phyloP scores from a whole-genome alignment of 2,329 filamentous ascomycete species.

The Leptosphaerulina australis region DNA sequence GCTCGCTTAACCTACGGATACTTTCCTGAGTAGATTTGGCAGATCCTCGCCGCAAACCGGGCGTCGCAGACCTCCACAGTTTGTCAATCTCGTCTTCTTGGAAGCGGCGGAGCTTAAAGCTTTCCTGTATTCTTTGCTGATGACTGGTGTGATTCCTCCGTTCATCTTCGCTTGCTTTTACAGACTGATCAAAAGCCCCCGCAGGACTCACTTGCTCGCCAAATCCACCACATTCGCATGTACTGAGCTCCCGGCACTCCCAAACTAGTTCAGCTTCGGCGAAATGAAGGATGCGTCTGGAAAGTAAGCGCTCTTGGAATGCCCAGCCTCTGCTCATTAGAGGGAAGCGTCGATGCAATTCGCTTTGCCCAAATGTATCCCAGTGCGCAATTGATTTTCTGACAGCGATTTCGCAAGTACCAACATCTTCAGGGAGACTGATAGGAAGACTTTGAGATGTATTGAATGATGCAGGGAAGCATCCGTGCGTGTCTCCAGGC shows the following conservation, averaged over 20 bases:
- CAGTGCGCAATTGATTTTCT: slow-evolving; percentile 14
- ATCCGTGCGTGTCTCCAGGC: slow-evolving; percentile 3
- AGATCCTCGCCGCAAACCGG: background rate
- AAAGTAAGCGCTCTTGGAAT: slow-evolving; percentile 15
- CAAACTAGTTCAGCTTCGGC: slow-evolving; percentile 23
- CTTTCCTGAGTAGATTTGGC: background rate
- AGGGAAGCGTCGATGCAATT: slow-evolving; percentile 11
- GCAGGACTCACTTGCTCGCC: slow-evolving; percentile 1
- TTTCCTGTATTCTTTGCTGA: slow-evolving; percentile 6
- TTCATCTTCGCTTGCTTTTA: background rate
- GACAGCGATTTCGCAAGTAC: slow-evolving; percentile 14
- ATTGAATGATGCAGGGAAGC: slow-evolving; percentile 1
- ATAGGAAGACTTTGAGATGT: slow-evolving; percentile 8
- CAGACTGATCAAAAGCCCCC: background rate
- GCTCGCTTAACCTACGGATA: background rate
- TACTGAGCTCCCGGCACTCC: slow-evolving; percentile 22
- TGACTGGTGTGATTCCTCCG: background rate
- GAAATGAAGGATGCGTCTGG: slow-evolving; percentile 13
- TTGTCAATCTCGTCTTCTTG: slow-evolving; percentile 7
- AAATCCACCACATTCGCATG: slow-evolving; percentile 25
- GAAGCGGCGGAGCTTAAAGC: slow-evolving; percentile 7
- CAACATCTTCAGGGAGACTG: slow-evolving; percentile 8
- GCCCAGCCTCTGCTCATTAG: slow-evolving; percentile 15
- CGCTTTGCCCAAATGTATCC: background rate
- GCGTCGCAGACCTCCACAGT: background rate